These are phyloP conservation scores for Hanseniaspora opuntiae DNA, from an alignment of 805 yeast genomes.

Conservation along the genomic window DNA sequence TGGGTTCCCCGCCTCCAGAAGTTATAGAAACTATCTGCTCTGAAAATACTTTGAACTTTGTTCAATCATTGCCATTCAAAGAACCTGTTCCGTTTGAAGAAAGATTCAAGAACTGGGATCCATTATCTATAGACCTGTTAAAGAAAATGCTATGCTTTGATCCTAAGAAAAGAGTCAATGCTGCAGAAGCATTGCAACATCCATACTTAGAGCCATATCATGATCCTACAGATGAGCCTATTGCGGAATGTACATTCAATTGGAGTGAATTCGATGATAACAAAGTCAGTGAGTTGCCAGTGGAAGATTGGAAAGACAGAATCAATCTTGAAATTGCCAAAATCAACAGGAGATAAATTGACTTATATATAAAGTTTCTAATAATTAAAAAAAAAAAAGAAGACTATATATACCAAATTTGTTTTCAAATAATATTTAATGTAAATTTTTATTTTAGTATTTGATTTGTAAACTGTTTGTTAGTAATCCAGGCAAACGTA, in stretches of 20 bases:
- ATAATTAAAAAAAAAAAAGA: background rate
- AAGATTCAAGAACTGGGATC: constrained; percentile 65
- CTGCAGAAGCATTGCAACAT: constrained; percentile 78
- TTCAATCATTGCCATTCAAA: constrained; percentile 80
- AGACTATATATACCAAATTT: background rate
- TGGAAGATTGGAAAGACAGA: constrained; percentile 10
- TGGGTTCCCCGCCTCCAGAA: constrained; percentile 93
- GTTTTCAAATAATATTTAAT: too few relatives aligned
- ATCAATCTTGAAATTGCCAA: constrained; percentile 1
- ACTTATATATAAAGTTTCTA: background rate
- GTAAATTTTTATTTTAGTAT: too few relatives aligned
- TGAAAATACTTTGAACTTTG: constrained; percentile 87
- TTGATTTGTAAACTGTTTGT: too few relatives aligned
- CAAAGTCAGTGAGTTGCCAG: constrained; percentile 7
- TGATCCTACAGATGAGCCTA: constrained; percentile 95
- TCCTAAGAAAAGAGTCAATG: constrained; percentile 86
- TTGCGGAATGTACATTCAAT: constrained; percentile 81
- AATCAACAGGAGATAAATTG: background rate
- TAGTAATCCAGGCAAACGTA: too few relatives aligned
- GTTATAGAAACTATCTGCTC: constrained; percentile 93
- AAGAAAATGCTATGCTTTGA: constrained; percentile 88
- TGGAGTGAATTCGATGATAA: constrained; percentile 39
- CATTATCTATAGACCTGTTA: constrained; percentile 76
- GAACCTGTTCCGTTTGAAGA: constrained; percentile 82
- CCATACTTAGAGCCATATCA: constrained; percentile 91